Evolutionary conservation across 768 basidiomycete genomes (phyloP).

Genomic region (Phanerodontia chrysosporium): DNA sequence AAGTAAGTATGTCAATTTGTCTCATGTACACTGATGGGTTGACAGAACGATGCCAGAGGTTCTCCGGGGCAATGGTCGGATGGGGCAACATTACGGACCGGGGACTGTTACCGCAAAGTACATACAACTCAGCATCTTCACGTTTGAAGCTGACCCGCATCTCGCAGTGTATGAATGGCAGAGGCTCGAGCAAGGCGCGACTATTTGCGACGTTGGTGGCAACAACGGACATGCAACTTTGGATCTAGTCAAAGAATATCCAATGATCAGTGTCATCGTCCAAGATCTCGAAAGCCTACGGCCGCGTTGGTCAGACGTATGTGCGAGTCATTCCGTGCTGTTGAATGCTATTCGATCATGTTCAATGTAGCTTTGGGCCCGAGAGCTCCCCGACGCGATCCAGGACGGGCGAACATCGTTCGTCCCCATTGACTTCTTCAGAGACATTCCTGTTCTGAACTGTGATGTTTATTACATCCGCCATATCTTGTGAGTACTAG

Average conservation of each 20-base stretch:
- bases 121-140: not conserved
- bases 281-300: conserved; percentile 25
- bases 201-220: conserved; percentile 33
- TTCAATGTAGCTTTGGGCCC: not conserved
- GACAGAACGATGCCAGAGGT: not conserved
- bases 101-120: not conserved
- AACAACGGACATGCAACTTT: conserved; percentile 30
- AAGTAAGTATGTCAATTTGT: not conserved
- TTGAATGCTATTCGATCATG: no score
- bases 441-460: conserved; percentile 22
- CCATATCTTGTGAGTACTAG: conserved; percentile 6
- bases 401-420: conserved; percentile 26
- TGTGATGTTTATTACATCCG: conserved; percentile 32
- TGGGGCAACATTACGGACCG: not conserved
- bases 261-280: conserved; percentile 28
- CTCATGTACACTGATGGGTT: not conserved
- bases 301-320: not conserved
- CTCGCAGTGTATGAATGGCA: conserved; percentile 29
- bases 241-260: conserved; percentile 24
- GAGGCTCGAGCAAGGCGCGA: conserved; percentile 17
- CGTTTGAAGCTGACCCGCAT: not conserved
- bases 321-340: no score
- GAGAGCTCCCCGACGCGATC: conserved; percentile 20
- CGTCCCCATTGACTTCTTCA: conserved; percentile 27
- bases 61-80: not conserved